Evolutionary conservation across 1,139 yeast species (phyloP), one percentile per base, ranked within the genome.

Genomic region (Kluyveromyces sp.): DNA sequence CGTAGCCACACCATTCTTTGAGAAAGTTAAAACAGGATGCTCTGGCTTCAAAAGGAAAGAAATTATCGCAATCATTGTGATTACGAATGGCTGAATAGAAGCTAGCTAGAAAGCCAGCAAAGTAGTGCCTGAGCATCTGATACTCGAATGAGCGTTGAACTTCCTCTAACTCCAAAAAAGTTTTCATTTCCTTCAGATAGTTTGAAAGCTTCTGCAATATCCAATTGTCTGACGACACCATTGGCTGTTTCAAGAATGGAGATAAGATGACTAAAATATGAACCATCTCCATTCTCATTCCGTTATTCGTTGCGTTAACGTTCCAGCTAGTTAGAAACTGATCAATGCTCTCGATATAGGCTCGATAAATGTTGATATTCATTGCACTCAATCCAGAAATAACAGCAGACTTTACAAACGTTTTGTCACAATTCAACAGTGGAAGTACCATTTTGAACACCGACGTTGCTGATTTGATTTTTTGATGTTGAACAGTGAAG

Each of bases 1-100:
- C 97, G 60, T 77, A 79, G 0, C 95, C 95, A 63, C 96, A 87
- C 99, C 99, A 94, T 58, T 86, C 95, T 52, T 84, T 88, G 48
- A 92, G 68, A 56, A 77, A 82, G 39, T 80, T 78, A 64, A 87
- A 88, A 52, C 94, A 83, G 0, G 88, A 83, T 20, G 85, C 79
- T 46, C 96, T 71, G 8, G 92, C 94, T 54, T 83, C 89, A 60
- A 88, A 88, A 1, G 95, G 92, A 19, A 89, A 68, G 77, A 92
- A 78, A 39, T 69, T 69, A 18, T 71, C 74, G 7, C 54, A 45
- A 3, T 46, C 22, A 2, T 52, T 49, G 56, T 43, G 68, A 54
- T 48, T 63, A 50, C 53, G 67, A 65, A 40, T 78, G 60, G 18
- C 85, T 78, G 68, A 60, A 52, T 78, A 86, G 13, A 83, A 77